phyloP scores from a whole-genome alignment of 169 alveolate genomes.

The Condylostoma magnum region DNA sequence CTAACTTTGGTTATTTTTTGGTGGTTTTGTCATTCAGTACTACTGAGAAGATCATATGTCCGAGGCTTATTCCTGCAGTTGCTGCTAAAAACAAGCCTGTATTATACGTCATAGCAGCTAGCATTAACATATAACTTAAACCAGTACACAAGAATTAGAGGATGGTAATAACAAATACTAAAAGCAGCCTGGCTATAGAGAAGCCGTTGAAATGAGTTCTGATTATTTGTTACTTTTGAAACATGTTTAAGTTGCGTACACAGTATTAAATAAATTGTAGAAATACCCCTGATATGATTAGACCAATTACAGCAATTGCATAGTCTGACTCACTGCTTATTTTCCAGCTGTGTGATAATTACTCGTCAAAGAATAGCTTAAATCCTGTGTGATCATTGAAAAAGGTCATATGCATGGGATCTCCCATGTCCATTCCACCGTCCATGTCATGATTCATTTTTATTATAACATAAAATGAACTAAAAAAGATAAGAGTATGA shows the following conservation, averaged over 20 bases:
- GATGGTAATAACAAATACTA: not conserved
- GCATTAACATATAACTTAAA: conserved; percentile 31
- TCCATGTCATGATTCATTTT: not conserved
- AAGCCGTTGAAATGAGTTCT: not conserved
- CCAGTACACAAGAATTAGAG: conserved; percentile 10
- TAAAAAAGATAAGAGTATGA: too few species aligned
- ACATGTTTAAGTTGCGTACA: not conserved
- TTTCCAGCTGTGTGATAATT: not conserved
- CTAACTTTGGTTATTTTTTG: too few species aligned
- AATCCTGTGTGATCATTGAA: not conserved
- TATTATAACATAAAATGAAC: too few species aligned
- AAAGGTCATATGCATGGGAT: conserved; percentile 22
- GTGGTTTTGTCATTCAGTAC: too few species aligned
- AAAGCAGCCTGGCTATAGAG: not conserved
- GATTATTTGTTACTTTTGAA: not conserved
- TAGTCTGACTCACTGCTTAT: conserved; percentile 6
- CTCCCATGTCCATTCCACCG: not conserved
- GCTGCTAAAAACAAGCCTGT: conserved; percentile 29
- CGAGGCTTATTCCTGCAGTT: conserved; percentile 26
- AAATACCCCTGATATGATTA: not conserved
- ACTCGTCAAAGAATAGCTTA: conserved; percentile 10
- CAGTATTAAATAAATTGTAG: not conserved
- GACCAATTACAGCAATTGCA: conserved; percentile 10
- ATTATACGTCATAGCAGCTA: conserved; percentile 34
- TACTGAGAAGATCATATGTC: conserved; percentile 28